phyloP scores from a whole-genome alignment of 768 basidiomycete genomes.

The Boletus insuetus region DNA sequence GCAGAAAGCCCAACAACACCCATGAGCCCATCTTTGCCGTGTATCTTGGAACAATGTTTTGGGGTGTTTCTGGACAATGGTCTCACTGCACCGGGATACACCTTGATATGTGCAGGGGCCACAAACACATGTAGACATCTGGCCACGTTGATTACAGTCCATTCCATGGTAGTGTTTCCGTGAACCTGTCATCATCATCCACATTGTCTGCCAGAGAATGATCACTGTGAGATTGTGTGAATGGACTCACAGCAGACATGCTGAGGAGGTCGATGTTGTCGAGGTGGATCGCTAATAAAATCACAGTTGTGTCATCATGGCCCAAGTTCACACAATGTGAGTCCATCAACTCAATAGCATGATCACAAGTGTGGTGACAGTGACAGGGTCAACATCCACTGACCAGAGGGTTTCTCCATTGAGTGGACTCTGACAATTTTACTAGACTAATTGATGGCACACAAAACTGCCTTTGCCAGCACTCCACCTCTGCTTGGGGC shows the following conservation, averaged over 20 bases:
- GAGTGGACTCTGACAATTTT: no score
- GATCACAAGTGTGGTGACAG: constrained; percentile 13
- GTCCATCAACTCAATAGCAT: not conserved
- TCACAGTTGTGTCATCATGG: constrained; percentile 86
- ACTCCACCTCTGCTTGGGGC: no score
- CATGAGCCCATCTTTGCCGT: constrained; percentile 78
- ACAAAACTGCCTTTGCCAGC: no score
- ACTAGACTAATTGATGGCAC: no score
- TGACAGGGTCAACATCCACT: constrained; percentile 70
- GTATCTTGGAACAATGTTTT: constrained; percentile 73
- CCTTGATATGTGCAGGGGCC: constrained; percentile 52
- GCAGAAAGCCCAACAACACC: constrained; percentile 77
- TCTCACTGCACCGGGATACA: constrained; percentile 66
- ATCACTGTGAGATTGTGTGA: not conserved
- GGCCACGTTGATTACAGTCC: constrained; percentile 71
- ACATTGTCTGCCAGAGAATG: not conserved
- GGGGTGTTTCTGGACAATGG: constrained; percentile 59
- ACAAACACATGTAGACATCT: constrained; percentile 75
- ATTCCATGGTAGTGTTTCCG: constrained; percentile 67
- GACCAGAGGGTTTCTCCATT: constrained; percentile 44
- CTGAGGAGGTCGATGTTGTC: constrained; percentile 69
- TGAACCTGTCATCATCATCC: constrained; percentile 52
- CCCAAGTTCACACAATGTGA: constrained; percentile 49
- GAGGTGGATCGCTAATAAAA: constrained; percentile 70
- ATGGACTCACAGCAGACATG: constrained; percentile 64